These are phyloP conservation scores for Xylaria telfairii DNA, from an alignment of 495 filamentous ascomycete genomes.

Conservation along the genomic window DNA sequence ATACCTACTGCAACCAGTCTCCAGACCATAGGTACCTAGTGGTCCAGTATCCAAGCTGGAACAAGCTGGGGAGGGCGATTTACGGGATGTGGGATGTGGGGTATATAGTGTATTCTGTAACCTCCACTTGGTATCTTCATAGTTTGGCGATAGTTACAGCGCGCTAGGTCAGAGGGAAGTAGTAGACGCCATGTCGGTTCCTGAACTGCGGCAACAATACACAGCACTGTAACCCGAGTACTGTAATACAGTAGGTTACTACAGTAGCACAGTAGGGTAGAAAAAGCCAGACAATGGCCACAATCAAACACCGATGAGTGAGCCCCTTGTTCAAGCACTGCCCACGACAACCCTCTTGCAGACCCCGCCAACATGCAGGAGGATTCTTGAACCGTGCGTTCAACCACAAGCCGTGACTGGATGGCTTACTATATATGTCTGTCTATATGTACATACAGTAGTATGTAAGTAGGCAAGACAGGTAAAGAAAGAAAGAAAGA, in stretches of 20 bases:
- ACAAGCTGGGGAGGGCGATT: not conserved
- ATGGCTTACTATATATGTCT: conserved; percentile 17
- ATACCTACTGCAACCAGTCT: not conserved
- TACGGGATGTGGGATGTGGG: not conserved
- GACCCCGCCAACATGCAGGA: conserved; percentile 16
- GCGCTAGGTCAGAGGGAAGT: too few species aligned
- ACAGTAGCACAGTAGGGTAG: too few species aligned
- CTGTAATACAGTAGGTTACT: too few species aligned
- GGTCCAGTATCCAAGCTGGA: too few species aligned
- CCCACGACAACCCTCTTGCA: not conserved
- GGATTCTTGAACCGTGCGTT: conserved; percentile 13
- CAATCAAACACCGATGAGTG: not conserved
- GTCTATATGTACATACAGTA: too few species aligned
- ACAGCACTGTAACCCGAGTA: too few species aligned
- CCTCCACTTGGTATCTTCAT: not conserved
- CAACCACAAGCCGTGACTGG: not conserved
- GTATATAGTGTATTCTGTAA: not conserved
- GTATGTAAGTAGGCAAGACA: too few species aligned
- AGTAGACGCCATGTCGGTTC: conserved; percentile 9
- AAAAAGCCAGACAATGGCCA: not conserved
- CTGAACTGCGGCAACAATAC: not conserved
- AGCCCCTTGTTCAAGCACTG: not conserved
- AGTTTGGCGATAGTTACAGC: not conserved
- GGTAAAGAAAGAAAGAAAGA: not conserved
- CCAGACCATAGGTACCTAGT: not conserved